phyloP scores from a whole-genome alignment of 2,329 filamentous ascomycete genomes.

The Cyanodermella asteris region DNA sequence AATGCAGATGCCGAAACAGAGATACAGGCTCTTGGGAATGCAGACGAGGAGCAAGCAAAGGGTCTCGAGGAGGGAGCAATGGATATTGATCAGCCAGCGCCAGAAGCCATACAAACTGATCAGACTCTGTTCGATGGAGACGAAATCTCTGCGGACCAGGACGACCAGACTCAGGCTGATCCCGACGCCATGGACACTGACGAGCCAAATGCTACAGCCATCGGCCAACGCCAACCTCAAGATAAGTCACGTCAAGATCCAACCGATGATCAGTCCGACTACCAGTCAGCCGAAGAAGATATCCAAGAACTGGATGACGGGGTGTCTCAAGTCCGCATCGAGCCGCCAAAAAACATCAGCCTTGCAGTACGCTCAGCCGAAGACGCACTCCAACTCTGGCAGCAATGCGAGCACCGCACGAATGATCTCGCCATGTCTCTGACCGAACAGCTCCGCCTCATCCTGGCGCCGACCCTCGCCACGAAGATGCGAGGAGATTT shows the following conservation, averaged over 20 bases:
- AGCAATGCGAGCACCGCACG: conserved; percentile 61
- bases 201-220: too few species aligned
- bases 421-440: conserved; percentile 71
- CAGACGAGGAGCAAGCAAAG: conserved; percentile 67
- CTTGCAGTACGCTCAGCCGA: conserved; percentile 22
- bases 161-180: too few species aligned
- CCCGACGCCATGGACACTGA: too few species aligned
- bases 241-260: too few species aligned
- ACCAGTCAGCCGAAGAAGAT: conserved; percentile 20
- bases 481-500: conserved; percentile 94
- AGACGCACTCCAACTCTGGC: conserved; percentile 58
- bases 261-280: too few species aligned
- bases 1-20: conserved; percentile 67
- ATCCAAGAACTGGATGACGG: conserved; percentile 28
- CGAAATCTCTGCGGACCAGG: too few species aligned
- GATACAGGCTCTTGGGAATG: conserved; percentile 74
- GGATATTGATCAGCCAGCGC: too few species aligned
- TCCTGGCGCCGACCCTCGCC: conserved; percentile 79
- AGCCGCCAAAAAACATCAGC: conserved; percentile 25
- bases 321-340: conserved; percentile 53
- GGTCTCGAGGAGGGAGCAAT: conserved; percentile 52
- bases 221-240: too few species aligned
- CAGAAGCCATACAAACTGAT: too few species aligned
- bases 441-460: conserved; percentile 85
- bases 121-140: too few species aligned